Evolutionary conservation across 495 filamentous ascomycete genomes (phyloP), one percentile per base, ranked within the genome.

Genomic region (Penicillium turbatum): DNA sequence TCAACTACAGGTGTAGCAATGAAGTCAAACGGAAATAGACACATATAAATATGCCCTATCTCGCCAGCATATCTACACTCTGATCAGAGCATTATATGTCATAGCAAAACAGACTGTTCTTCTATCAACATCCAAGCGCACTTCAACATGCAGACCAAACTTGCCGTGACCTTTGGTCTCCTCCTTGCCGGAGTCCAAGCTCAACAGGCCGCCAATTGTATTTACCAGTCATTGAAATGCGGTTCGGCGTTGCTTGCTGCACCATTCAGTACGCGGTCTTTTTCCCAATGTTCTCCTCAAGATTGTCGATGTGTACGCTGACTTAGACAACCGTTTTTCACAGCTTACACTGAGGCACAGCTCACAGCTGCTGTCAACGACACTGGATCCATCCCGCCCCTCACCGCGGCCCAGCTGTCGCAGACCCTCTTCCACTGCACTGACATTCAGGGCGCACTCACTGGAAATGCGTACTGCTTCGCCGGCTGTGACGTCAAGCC

Each of bases 381-480:
- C 41, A 62, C 60, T 15, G 21, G 21, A 12, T 62, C 60, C 31
- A 59, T 62, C 27, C 60, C 60, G 1, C 2, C n/a, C 7, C 10
- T 62, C 13, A 32, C n/a, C 17, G 29, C 31, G 9, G 39, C 52
- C 36, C 37, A 58, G 39, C 19, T 62, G 13, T 62, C 60, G 10
- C 38, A 52, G 45, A 62, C 55, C 31, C 48, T 62, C 7, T 62
- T 55, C 39, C 60, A 62, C 55, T 62, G 60, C 36, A 58, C 52
- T 15, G 60, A 62, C 26, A 62, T 62, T 47, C 44, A 59, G 15
- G 60, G 60, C 4, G 44, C 44, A 10, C 45, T 62, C 34, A 62
- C 60, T n/a, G 60, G 48, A 47, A 62, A 62, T 31, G 29, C 60
- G 16, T 62, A 47, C 19, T 62, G 60, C 49, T 62, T 62, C 35